Evolutionary conservation across 2,329 filamentous ascomycete genomes (phyloP), one percentile per base, ranked within the genome.

Genomic region (Juglanconis oblonga): DNA sequence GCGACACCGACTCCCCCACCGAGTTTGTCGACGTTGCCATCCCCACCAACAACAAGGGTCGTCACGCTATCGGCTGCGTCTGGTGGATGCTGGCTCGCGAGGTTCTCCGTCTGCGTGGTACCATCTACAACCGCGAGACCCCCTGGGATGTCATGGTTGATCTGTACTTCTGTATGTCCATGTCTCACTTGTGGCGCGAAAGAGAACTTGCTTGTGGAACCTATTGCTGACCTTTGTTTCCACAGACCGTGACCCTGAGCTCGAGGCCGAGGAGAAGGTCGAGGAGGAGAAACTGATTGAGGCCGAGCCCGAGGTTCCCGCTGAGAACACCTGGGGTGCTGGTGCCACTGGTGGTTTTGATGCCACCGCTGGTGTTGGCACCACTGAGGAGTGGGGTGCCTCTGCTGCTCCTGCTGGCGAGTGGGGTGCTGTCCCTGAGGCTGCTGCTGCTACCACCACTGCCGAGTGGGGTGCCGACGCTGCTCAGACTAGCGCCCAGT

Each of bases 41-140:
- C 82, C 95, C 95, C 75, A 97, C 95, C 85, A 99, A 99, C 92
- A 99, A 99, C 92, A 99, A 99, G 90, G 94, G 93, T 86, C 94
- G 95, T 78, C 93, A 98, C 84, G 89, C 96, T 78, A 99, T 99
- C 74, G 95, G 95, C 85, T 87, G 95, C 73, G 80, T 99, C 84
- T 99, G 95, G 95, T 99, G 95, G 95, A 89, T 99, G 89, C 87
- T 99, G 72, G 94, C 95, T 79, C 95, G 95, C 87, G 95, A 99
- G 88, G 94, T 99, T 78, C 93, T 99, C 80, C 92, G 96, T 77
- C 92, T 99, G 75, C 92, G 95, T 73, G 95, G 96, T 72, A 98
- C 93, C 76, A 92, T 99, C 76, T 90, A 91, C 77, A 92, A 86
- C 86, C 92, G 95, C 78, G 95, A 99, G 83, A 88, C 90, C 65